Evolutionary conservation across 208 protist genomes (phyloP).

Genomic region (Ichthyophonus hoferi): DNA sequence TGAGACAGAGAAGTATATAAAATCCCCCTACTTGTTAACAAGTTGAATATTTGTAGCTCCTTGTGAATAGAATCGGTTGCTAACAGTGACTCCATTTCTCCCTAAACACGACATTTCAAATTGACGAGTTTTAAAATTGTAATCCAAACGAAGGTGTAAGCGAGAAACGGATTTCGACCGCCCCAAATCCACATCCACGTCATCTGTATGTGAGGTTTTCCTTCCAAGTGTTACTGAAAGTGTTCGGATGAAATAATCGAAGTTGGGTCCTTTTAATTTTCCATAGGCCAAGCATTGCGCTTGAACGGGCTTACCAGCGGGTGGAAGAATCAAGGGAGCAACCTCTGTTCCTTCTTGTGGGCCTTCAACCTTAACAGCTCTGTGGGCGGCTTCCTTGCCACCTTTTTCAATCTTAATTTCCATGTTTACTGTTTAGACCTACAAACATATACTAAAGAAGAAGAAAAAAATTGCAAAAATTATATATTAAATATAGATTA

Average conservation of each 20-base stretch:
- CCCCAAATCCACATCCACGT: constrained; percentile 38
- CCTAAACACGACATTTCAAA: constrained; percentile 31
- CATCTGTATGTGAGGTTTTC: background rate
- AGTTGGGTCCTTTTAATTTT: background rate
- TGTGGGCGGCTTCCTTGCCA: too few relatives aligned
- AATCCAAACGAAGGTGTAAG: constrained; percentile 33
- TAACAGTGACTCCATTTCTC: constrained; percentile 39
- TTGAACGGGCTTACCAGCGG: background rate
- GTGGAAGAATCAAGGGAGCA: background rate
- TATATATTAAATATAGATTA: too few relatives aligned
- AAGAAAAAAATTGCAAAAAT: too few relatives aligned
- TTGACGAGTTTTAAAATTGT: constrained; percentile 35
- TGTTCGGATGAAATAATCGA: constrained; percentile 32
- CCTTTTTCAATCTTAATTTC: too few relatives aligned
- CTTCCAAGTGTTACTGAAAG: constrained; percentile 36
- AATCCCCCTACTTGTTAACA: background rate
- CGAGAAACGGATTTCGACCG: constrained; percentile 35
- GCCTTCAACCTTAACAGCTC: too few relatives aligned
- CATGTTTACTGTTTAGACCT: too few relatives aligned
- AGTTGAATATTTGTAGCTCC: background rate
- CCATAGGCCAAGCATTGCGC: background rate
- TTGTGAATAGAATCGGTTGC: background rate
- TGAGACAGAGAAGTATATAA: background rate
- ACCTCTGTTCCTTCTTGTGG: background rate
- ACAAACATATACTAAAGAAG: too few relatives aligned